Base-by-base conservation (phyloP, 352 stramenopile genomes). In the Globisporangium irregulare region DNA sequence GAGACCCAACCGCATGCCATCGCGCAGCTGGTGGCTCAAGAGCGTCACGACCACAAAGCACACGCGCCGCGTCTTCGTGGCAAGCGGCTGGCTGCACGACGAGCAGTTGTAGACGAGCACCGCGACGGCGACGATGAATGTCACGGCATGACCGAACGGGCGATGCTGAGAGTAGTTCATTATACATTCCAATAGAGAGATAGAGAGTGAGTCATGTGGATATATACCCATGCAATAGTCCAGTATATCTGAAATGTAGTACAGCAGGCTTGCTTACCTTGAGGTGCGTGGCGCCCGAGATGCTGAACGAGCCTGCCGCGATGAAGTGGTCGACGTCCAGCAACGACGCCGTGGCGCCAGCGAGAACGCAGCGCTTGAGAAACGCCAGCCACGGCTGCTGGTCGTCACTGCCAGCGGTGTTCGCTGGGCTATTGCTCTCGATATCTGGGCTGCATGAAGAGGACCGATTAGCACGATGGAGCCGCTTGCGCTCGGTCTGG, bases 301-400 rank as follows among this genome's bases (percentile, higher is more conserved):
- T 75, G 53, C 64, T 91, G 50, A 90, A 71, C 1, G 77, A 70
- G n/a, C 78, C 71, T 6, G 85, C 82, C 15, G 78, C 80, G 67
- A 92, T 86, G 65, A 93, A 92, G 72, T 93, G 81, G 74, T 93
- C 82, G 29, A 91, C 62, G 54, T 91, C 85, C 3, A 93, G 72
- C 25, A 89, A 66, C 7, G 76, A 73, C 5, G 81, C 81, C 9
- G 73, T 77, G 22, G 86, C 36, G 0, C 65, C 74, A 1, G 79
- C 82, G 2, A 80, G 54, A 34, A 83, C 29, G 46, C 77, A 86
- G n/a, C 75, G 82, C 69, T 76, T 71, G 7, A 86, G 53, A 20
- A 86, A 75, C 15, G 41, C 50, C 7, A 63, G 51, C 74, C 74
- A 78, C n/a, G 41, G n/a, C 3, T n/a, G 51, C 55, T 8, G 14